Evolutionary conservation across 1,284 basidiomycete genomes (phyloP).

Genomic region (Sanghuangporus weigelae): DNA sequence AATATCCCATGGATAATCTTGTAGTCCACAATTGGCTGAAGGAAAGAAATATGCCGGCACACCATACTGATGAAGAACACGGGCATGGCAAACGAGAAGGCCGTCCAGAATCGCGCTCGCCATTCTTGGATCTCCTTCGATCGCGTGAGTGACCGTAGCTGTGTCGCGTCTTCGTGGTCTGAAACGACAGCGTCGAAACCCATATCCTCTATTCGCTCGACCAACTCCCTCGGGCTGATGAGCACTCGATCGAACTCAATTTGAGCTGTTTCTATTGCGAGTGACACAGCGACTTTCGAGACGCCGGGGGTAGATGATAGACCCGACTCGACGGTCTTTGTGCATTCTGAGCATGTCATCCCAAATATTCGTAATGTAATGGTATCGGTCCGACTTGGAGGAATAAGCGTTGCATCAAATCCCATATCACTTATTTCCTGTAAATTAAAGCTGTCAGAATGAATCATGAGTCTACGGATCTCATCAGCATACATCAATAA

Average conservation of each 20-base stretch:
- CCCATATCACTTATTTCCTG: conserved; percentile 91
- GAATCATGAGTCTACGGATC: background rate
- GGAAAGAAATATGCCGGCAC: conserved; percentile 63
- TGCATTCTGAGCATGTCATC: conserved; percentile 88
- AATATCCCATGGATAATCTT: conserved; percentile 65
- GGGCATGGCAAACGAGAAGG: conserved; percentile 80
- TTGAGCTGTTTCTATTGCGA: conserved; percentile 68
- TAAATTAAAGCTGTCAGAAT: background rate
- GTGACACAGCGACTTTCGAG: conserved; percentile 64
- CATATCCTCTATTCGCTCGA: conserved; percentile 82
- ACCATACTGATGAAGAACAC: conserved; percentile 94
- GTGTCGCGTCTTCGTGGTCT: conserved; percentile 79
- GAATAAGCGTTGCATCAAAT: conserved; percentile 80
- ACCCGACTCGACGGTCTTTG: conserved; percentile 70
- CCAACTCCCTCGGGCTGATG: conserved; percentile 77
- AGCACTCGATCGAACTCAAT: conserved; percentile 74
- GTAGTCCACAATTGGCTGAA: conserved; percentile 44
- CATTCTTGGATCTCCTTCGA: conserved; percentile 92
- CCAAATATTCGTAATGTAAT: conserved; percentile 80
- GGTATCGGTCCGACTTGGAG: conserved; percentile 54
- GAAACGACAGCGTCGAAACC: conserved; percentile 90
- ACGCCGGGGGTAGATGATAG: conserved; percentile 75
- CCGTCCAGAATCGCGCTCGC: conserved; percentile 76
- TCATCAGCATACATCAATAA: conserved; percentile 57
- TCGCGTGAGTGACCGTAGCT: conserved; percentile 85